phyloP scores from a whole-genome alignment of 2,329 filamentous ascomycete species.

The Exophiala mesophila region DNA sequence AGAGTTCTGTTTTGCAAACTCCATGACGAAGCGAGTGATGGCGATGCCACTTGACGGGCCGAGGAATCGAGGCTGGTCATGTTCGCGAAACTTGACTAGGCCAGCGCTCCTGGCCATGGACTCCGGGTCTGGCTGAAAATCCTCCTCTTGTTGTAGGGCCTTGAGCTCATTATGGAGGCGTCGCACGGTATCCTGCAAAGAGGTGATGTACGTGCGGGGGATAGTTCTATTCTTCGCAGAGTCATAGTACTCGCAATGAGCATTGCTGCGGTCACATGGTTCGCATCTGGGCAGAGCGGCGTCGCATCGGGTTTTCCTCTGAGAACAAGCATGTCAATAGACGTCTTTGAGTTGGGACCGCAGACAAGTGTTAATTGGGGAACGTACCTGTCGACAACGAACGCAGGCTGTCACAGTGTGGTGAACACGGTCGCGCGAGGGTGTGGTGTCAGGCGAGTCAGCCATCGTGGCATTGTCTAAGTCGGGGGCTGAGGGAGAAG shows the following conservation, averaged over 20 bases:
- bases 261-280: constrained; percentile 87
- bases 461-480: constrained; percentile 21
- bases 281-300: constrained; percentile 84
- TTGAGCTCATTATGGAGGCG: constrained; percentile 76
- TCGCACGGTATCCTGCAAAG: constrained; percentile 79
- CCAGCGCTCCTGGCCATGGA: constrained; percentile 83
- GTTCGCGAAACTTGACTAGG: constrained; percentile 75
- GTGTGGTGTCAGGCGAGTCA: constrained; percentile 14
- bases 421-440: constrained; percentile 20
- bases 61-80: constrained; percentile 83
- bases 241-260: constrained; percentile 92
- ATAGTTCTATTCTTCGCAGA: constrained; percentile 80
- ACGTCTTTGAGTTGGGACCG: constrained; percentile 3
- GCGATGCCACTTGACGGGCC: constrained; percentile 93
- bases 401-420: constrained; percentile 48
- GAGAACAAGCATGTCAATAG: constrained; percentile 32
- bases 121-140: constrained; percentile 67
- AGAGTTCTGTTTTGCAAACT: constrained; percentile 89
- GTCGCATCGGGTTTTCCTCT: constrained; percentile 97
- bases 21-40: constrained; percentile 92
- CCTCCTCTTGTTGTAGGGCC: constrained; percentile 71
- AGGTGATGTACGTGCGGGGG: constrained; percentile 85
- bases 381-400: constrained; percentile 45
- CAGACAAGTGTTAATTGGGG: not conserved
- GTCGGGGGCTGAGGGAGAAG: too few relatives aligned